These are phyloP conservation scores for Saccharum hybrid DNA, from an alignment of 202 grass and related monocot genomes.

Conservation along the genomic window DNA sequence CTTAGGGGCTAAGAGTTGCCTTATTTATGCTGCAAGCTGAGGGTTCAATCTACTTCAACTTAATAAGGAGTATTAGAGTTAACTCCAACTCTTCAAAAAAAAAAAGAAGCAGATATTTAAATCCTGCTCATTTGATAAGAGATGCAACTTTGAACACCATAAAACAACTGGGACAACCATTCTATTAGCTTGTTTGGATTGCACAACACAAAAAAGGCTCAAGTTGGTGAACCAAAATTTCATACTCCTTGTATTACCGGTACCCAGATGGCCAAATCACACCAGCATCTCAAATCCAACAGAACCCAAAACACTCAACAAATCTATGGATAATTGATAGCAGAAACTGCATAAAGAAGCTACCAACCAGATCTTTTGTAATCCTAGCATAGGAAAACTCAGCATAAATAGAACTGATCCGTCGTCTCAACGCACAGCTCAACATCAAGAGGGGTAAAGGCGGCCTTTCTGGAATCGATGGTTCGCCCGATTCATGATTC, in stretches of 20 bases:
- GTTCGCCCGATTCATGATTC: slow-evolving; percentile 25
- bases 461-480: not conserved
- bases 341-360: slow-evolving; percentile 23
- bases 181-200: slow-evolving; percentile 6
- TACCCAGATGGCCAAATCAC: not conserved
- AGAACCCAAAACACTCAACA: slow-evolving; percentile 17
- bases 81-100: slow-evolving; percentile 10
- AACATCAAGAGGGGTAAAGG: slow-evolving; percentile 37
- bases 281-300: slow-evolving; percentile 21
- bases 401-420: slow-evolving; percentile 24
- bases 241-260: not conserved
- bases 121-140: not conserved
- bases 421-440: slow-evolving; percentile 39
- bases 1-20: not conserved
- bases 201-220: slow-evolving; percentile 23
- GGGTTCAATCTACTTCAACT: slow-evolving; percentile 4
- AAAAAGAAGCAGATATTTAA: slow-evolving; percentile 19
- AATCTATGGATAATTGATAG: slow-evolving; percentile 22
- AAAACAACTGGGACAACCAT: slow-evolving; percentile 8
- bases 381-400: not conserved
- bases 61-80: not conserved
- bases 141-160: not conserved
- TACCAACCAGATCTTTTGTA: slow-evolving; percentile 38
- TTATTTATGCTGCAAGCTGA: slow-evolving; percentile 2
- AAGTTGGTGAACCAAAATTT: not conserved